Conservation (phyloP, 225 moss, liverwort and hornwort species). For the Lunularia cruciata region DNA sequence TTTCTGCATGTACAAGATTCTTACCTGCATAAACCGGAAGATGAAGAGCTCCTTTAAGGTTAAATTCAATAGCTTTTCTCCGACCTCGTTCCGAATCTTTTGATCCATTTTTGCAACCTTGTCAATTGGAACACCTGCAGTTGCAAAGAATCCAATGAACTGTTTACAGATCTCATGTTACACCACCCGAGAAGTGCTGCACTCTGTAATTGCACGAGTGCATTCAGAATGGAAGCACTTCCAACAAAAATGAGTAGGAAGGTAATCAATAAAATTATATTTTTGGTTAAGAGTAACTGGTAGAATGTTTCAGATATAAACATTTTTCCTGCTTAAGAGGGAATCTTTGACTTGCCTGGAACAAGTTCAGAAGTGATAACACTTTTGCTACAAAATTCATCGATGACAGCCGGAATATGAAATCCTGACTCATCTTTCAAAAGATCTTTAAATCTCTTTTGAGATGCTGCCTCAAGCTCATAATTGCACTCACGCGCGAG, state of each 20-base stretch:
- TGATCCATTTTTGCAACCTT: conserved; percentile 79
- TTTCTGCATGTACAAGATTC: background rate
- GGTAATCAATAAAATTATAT: too few relatives aligned
- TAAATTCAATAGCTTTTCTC: conserved; percentile 61
- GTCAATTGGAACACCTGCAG: conserved; percentile 77
- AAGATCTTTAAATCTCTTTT: conserved; percentile 70
- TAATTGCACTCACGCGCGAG: conserved; percentile 92
- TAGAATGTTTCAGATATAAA: too few relatives aligned
- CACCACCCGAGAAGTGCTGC: too few relatives aligned
- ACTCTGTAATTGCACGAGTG: too few relatives aligned
- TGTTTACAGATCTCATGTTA: background rate
- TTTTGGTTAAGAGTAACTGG: too few relatives aligned
- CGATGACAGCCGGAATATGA: conserved; percentile 80
- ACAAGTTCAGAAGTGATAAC: conserved; percentile 94
- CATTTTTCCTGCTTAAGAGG: too few relatives aligned
- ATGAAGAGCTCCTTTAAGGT: conserved; percentile 82
- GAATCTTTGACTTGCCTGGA: conserved; percentile 64
- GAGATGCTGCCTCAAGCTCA: conserved; percentile 68
- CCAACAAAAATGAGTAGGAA: too few relatives aligned
- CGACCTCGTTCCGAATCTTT: conserved; percentile 66
- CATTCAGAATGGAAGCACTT: too few relatives aligned
- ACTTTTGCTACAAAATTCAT: conserved; percentile 75
- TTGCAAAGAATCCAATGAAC: conserved; percentile 11
- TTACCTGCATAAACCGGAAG: conserved; percentile 84
- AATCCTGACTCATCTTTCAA: conserved; percentile 58